A percentile compares a stretch with the other conserved stretches of the same genome.
Evolutionary conservation across 73 alveolate genomes (phyloP).

Genomic region (Blepharisma japonicum): DNA sequence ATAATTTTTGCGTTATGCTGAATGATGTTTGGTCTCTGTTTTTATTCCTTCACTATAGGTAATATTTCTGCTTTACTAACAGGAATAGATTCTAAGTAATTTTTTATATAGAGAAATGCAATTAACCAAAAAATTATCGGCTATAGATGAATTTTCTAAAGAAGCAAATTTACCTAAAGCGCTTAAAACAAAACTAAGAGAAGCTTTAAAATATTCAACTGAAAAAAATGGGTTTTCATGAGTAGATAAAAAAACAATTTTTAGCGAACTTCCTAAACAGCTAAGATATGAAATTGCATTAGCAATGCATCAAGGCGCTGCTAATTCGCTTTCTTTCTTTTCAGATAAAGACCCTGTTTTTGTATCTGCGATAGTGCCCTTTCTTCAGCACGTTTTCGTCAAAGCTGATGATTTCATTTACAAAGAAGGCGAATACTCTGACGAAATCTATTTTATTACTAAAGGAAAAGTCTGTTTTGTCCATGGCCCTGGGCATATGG

Average conservation of each 20-base stretch:
- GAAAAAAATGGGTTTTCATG: constrained; percentile 25
- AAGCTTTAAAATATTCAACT: neutral
- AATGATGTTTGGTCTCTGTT: constrained; percentile 78
- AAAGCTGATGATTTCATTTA: neutral
- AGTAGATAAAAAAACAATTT: neutral
- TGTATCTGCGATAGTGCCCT: neutral
- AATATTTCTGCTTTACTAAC: constrained; percentile 50
- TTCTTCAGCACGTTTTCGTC: constrained; percentile 13
- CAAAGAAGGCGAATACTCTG: constrained; percentile 11
- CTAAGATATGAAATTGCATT: constrained; percentile 22
- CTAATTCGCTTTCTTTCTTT: neutral
- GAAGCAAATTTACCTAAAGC: constrained; percentile 16
- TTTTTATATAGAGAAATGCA: constrained; percentile 27
- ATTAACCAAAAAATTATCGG: constrained; percentile 38
- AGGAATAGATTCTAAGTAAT: constrained; percentile 35
- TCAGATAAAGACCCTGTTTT: constrained; percentile 7
- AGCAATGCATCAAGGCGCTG: constrained; percentile 32
- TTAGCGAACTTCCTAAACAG: constrained; percentile 14
- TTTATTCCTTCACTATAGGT: constrained; percentile 72
- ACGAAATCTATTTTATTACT: neutral
- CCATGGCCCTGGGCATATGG: constrained; percentile 31
- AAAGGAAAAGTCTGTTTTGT: constrained; percentile 13
- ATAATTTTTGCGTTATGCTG: constrained; percentile 47
- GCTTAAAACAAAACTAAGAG: constrained; percentile 2
- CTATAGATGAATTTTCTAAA: constrained; percentile 32